These are phyloP conservation scores for Cyclocybe aegerita DNA, from an alignment of 768 basidiomycete genomes.

Conservation along the genomic window DNA sequence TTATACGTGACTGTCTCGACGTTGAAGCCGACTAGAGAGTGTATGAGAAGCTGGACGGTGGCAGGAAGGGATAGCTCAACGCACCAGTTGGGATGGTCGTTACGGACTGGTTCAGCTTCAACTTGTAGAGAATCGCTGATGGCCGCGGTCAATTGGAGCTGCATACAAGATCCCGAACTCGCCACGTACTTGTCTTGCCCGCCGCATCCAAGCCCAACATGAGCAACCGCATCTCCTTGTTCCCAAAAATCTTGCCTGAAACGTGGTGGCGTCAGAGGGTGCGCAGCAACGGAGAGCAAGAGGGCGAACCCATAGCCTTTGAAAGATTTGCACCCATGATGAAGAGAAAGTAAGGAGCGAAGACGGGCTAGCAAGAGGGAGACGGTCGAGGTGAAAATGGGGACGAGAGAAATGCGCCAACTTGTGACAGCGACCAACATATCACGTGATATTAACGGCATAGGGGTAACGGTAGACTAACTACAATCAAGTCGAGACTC, in stretches of 20 bases:
- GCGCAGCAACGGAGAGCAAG: conserved; percentile 6
- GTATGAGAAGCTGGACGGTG: conserved; percentile 5
- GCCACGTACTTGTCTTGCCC: conserved; percentile 90
- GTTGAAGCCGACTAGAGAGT: conserved; percentile 85
- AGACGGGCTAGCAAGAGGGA: conserved; percentile 29
- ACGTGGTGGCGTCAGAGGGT: conserved; percentile 10
- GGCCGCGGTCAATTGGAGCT: conserved; percentile 1
- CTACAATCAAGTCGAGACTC: conserved; percentile 16
- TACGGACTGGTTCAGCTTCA: conserved; percentile 98
- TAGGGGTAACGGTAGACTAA: not conserved
- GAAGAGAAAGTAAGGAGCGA: conserved; percentile 63
- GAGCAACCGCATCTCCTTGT: conserved; percentile 97
- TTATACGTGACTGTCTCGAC: conserved; percentile 99
- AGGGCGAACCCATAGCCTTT: conserved; percentile 68
- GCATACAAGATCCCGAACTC: not conserved
- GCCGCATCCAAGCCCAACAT: conserved; percentile 98
- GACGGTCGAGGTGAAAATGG: conserved; percentile 15
- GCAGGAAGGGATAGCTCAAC: conserved; percentile 17
- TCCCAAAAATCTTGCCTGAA: conserved; percentile 90
- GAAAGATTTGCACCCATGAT: conserved; percentile 87
- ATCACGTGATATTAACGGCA: conserved; percentile 2
- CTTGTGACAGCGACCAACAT: conserved; percentile 7
- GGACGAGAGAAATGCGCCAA: conserved; percentile 1
- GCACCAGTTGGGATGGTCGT: conserved; percentile 96
- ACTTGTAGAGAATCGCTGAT: conserved; percentile 95